phyloP scores from a whole-genome alignment of 1,284 basidiomycete species.

The Ustilago xerochloae region DNA sequence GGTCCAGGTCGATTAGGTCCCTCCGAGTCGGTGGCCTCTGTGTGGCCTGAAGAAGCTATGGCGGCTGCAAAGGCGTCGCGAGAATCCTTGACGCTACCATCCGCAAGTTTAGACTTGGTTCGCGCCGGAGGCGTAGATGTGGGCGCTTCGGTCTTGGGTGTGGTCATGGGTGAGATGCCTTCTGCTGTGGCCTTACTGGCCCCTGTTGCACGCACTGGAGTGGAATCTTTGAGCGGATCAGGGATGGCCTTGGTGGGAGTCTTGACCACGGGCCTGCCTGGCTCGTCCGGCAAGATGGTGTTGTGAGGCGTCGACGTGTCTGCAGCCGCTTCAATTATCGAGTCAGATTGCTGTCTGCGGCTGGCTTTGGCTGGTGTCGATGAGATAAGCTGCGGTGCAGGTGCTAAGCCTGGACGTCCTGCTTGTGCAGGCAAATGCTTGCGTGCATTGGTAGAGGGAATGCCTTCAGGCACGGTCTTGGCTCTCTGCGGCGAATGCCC shows the following conservation, averaged over 20 bases:
- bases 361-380: not conserved
- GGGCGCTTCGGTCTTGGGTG: not conserved
- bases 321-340: conserved; percentile 1
- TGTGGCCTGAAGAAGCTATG: not conserved
- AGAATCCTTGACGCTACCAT: not conserved
- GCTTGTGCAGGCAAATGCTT: conserved; percentile 17
- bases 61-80: not conserved
- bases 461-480: conserved; percentile 32
- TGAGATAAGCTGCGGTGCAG: not conserved
- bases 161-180: conserved; percentile 11
- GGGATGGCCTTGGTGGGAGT: conserved; percentile 26
- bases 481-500: conserved; percentile 26
- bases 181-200: not conserved
- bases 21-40: not conserved
- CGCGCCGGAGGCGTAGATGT: not conserved
- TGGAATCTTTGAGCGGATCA: conserved; percentile 26
- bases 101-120: conserved; percentile 21
- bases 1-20: conserved; percentile 39
- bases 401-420: conserved; percentile 4
- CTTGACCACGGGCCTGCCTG: conserved; percentile 16
- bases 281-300: conserved; percentile 22
- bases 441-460: conserved; percentile 13
- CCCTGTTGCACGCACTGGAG: conserved; percentile 3
- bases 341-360: conserved; percentile 22
- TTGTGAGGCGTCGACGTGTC: not conserved